Evolutionary conservation across 169 alveolate species (phyloP).

Genomic region (Plasmodium malariae): DNA sequence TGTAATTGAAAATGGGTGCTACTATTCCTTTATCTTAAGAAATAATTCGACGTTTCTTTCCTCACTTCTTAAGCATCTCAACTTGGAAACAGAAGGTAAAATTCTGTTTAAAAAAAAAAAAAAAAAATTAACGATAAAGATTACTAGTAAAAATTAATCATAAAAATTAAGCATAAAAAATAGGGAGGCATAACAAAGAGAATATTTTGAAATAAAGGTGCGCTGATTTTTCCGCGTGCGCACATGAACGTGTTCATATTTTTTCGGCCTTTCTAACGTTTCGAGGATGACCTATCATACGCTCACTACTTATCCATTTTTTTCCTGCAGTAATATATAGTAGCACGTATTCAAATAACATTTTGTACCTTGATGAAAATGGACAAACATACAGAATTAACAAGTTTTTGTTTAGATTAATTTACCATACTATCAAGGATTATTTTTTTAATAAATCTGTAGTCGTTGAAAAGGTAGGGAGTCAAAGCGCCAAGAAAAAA

Average conservation of each 20-base stretch:
- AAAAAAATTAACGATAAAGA: too few relatives aligned
- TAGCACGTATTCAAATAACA: conserved; percentile 35
- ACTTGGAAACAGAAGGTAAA: conserved; percentile 27
- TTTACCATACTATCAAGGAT: conserved; percentile 20
- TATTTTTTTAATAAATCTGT: conserved; percentile 20
- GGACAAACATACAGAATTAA: conserved; percentile 30
- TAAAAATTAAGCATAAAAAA: too few relatives aligned
- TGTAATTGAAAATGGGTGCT: conserved; percentile 26
- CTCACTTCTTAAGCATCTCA: conserved; percentile 6
- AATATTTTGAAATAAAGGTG: too few relatives aligned
- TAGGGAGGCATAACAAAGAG: too few relatives aligned
- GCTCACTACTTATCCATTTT: too few relatives aligned
- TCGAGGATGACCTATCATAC: too few relatives aligned
- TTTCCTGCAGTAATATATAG: conserved; percentile 20
- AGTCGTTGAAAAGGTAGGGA: conserved; percentile 15
- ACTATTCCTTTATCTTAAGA: conserved; percentile 13
- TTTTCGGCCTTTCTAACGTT: too few relatives aligned
- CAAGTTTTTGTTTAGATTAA: conserved; percentile 11
- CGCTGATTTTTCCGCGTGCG: too few relatives aligned
- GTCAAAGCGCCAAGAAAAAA: background rate
- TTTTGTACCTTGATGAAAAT: conserved; percentile 20
- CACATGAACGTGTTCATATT: too few relatives aligned
- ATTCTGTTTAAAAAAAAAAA: background rate
- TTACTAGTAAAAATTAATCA: too few relatives aligned
- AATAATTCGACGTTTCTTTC: background rate